These are phyloP conservation scores for Fusarium hostae DNA, from an alignment of 2,329 filamentous ascomycete species.

Conservation along the genomic window DNA sequence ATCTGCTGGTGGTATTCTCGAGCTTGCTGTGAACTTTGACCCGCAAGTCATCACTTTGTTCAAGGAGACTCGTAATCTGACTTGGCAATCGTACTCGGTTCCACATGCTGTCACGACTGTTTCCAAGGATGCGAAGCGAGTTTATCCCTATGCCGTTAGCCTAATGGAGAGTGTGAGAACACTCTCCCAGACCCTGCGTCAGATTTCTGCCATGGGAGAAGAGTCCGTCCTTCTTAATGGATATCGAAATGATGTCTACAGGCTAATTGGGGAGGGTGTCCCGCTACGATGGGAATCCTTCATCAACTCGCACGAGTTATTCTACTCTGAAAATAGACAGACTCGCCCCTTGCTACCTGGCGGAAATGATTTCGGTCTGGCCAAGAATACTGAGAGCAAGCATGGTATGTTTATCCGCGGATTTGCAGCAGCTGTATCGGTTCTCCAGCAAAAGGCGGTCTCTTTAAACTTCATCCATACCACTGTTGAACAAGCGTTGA, in stretches of 20 bases:
- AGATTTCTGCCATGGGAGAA: conserved; percentile 86
- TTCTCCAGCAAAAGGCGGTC: conserved; percentile 87
- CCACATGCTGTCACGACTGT: conserved; percentile 95
- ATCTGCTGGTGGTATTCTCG: conserved; percentile 88
- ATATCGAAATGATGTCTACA: conserved; percentile 90
- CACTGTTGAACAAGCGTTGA: conserved; percentile 82
- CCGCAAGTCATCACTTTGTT: conserved; percentile 96
- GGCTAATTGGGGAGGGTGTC: conserved; percentile 84
- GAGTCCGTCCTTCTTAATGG: conserved; percentile 89
- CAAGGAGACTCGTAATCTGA: conserved; percentile 96
- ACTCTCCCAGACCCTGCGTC: conserved; percentile 85
- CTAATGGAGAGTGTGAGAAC: conserved; percentile 99
- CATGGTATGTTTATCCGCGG: conserved; percentile 97
- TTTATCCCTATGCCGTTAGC: conserved; percentile 97
- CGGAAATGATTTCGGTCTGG: conserved; percentile 54
- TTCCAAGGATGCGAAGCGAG: conserved; percentile 97
- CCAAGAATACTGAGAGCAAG: conserved; percentile 80
- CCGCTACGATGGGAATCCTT: conserved; percentile 97
- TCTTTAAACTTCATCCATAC: conserved; percentile 82
- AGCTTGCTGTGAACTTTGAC: conserved; percentile 96
- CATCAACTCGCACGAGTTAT: conserved; percentile 94
- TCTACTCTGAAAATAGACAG: conserved; percentile 62
- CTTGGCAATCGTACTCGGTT: conserved; percentile 94
- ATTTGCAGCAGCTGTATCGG: conserved; percentile 86
- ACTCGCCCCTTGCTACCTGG: conserved; percentile 58